Evolutionary conservation across 345 rosid species (phyloP).

Genomic region (Aethionema arabicum): DNA sequence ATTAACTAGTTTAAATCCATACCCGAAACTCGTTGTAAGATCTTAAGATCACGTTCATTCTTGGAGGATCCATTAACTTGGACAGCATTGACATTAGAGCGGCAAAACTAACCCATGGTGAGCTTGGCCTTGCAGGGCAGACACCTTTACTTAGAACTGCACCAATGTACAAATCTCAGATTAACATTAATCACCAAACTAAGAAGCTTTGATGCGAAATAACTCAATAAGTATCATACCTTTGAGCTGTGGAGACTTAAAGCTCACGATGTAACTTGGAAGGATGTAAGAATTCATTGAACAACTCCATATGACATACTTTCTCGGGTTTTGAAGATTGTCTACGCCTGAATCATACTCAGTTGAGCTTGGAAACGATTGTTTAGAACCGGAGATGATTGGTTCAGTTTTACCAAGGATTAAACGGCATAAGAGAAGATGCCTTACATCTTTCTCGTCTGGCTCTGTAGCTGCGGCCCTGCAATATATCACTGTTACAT

Average conservation of each 20-base stretch:
- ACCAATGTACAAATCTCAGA: not conserved
- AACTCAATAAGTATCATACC: not conserved
- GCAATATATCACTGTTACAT: slow-evolving; percentile 19
- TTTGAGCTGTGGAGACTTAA: slow-evolving; percentile 50
- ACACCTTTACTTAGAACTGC: slow-evolving; percentile 27
- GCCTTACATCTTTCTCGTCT: slow-evolving; percentile 57
- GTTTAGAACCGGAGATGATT: slow-evolving; percentile 49
- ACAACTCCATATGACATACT: slow-evolving; percentile 64
- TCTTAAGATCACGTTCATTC: slow-evolving; percentile 45
- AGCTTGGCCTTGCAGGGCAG: slow-evolving; percentile 40
- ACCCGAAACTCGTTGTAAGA: slow-evolving; percentile 49
- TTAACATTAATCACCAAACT: not conserved
- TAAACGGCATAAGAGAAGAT: slow-evolving; percentile 71
- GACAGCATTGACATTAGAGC: slow-evolving; percentile 54
- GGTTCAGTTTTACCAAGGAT: slow-evolving; percentile 67
- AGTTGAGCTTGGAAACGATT: slow-evolving; percentile 52
- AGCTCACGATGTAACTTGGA: slow-evolving; percentile 59
- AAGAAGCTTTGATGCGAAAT: not conserved
- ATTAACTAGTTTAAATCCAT: not conserved
- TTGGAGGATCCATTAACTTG: slow-evolving; percentile 43
- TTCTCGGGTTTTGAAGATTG: slow-evolving; percentile 41
- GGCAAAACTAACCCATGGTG: slow-evolving; percentile 77
- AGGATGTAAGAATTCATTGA: slow-evolving; percentile 60
- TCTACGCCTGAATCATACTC: slow-evolving; percentile 77
- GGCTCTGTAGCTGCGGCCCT: slow-evolving; percentile 24